Percentiles rank a stretch among this genome's conserved stretches.
Evolutionary conservation across 2,329 filamentous ascomycete genomes (phyloP).

Genomic region (Daldinia eschscholtzii): DNA sequence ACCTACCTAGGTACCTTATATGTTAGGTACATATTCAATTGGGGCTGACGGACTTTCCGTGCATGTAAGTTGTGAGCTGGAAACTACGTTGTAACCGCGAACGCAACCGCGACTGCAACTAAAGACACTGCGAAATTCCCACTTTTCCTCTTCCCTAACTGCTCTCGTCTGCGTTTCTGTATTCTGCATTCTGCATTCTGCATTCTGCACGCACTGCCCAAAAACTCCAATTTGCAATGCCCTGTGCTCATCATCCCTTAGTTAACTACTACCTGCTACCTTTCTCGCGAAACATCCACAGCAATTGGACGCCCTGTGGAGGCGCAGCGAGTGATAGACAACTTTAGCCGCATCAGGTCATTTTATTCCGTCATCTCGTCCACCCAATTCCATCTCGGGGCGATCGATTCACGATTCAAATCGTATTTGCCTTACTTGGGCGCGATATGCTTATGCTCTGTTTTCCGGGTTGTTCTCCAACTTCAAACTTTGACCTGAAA

Average conservation of each 20-base stretch:
- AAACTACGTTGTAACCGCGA: not conserved
- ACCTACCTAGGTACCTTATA: too few species aligned
- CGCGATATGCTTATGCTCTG: not conserved
- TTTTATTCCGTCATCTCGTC: conserved; percentile 29
- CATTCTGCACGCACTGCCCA: conserved; percentile 35
- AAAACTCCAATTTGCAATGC: conserved; percentile 28
- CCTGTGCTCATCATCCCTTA: conserved; percentile 18
- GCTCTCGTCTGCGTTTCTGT: not conserved
- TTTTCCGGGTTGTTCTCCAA: not conserved
- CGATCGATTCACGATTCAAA: conserved; percentile 21
- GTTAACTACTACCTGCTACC: not conserved
- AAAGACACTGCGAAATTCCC: not conserved
- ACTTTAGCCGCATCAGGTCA: conserved; percentile 28
- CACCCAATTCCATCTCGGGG: conserved; percentile 22
- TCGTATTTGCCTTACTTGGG: conserved; percentile 17
- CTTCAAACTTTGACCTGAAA: conserved; percentile 12
- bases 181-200: not conserved
- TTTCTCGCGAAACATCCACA: conserved; percentile 3
- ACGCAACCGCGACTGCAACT: not conserved
- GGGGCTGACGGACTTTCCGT: not conserved
- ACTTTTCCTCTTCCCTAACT: not conserved
- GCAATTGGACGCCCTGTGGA: conserved; percentile 22
- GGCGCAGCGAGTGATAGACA: conserved; percentile 31
- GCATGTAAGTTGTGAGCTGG: not conserved
- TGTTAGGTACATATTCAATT: conserved; percentile 7